Evolutionary conservation across 176 grass and related monocot genomes (phyloP).

Genomic region (Microstegium vimineum): DNA sequence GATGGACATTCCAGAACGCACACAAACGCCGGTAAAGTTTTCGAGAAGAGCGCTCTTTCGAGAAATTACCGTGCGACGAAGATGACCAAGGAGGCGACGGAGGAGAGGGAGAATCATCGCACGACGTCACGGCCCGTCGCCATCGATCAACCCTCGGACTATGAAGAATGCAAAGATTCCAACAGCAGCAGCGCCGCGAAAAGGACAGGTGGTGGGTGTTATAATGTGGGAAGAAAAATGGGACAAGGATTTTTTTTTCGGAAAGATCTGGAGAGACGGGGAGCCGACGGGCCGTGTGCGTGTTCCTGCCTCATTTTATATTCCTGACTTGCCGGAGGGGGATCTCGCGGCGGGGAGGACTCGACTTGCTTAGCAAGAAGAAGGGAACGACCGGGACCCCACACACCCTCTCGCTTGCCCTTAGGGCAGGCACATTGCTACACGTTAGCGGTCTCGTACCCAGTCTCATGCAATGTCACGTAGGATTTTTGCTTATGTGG

Average conservation of each 20-base stretch:
- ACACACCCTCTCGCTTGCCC: neutral
- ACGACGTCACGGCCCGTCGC: neutral
- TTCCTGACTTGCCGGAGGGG: constrained; percentile 2
- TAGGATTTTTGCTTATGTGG: too few relatives aligned
- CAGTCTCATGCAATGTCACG: too few relatives aligned
- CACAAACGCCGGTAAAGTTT: neutral
- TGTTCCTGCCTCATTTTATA: neutral
- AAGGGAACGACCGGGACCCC: neutral
- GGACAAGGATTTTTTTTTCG: neutral
- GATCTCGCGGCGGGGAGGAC: neutral
- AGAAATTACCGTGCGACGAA: neutral
- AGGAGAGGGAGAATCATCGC: neutral
- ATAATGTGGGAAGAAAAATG: neutral
- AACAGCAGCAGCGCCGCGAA: neutral
- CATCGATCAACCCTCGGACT: constrained; percentile 4
- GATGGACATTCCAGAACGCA: neutral
- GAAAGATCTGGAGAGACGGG: neutral
- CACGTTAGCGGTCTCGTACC: too few relatives aligned
- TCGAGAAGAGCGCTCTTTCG: too few relatives aligned
- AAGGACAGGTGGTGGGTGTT: neutral
- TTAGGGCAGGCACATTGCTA: too few relatives aligned
- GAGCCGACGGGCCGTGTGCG: neutral
- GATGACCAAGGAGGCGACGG: neutral
- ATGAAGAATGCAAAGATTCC: neutral
- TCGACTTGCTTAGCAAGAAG: constrained; percentile 17